Evolutionary conservation across 495 filamentous ascomycete genomes (phyloP).

Genomic region (Penicillium arizonense): DNA sequence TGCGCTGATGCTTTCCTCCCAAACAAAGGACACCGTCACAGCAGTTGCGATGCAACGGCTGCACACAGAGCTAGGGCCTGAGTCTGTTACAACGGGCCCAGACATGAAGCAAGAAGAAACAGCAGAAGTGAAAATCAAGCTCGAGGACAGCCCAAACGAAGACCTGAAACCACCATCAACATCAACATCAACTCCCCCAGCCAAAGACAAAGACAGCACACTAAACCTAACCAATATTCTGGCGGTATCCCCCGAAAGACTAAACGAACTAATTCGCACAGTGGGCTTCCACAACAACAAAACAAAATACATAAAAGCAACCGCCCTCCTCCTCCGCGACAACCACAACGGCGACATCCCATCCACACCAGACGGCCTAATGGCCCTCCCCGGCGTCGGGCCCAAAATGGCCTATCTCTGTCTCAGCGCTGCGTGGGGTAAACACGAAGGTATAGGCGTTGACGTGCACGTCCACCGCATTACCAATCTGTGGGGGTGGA

Average conservation of each 20-base stretch:
- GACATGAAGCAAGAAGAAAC: slow-evolving; percentile 1
- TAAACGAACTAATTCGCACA: slow-evolving; percentile 78
- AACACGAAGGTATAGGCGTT: slow-evolving; percentile 61
- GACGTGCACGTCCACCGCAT: slow-evolving; percentile 81
- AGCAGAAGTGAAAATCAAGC: neutral
- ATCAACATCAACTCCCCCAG: slow-evolving; percentile 16
- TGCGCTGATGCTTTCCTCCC: slow-evolving; percentile 91
- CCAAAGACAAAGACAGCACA: slow-evolving; percentile 38
- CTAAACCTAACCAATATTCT: slow-evolving; percentile 81
- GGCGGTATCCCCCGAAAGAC: slow-evolving; percentile 59
- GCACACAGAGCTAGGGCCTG: slow-evolving; percentile 63
- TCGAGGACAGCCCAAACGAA: slow-evolving; percentile 15
- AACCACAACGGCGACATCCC: slow-evolving; percentile 77
- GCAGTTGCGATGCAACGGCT: slow-evolving; percentile 79
- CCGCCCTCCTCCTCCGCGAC: slow-evolving; percentile 71
- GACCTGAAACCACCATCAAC: slow-evolving; percentile 12
- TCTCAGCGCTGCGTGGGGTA: slow-evolving; percentile 68
- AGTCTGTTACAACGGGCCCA: too few relatives aligned
- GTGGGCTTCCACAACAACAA: slow-evolving; percentile 98
- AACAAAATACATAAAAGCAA: slow-evolving; percentile 81
- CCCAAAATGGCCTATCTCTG: slow-evolving; percentile 98
- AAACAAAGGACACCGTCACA: slow-evolving; percentile 95
- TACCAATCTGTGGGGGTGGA: slow-evolving; percentile 95
- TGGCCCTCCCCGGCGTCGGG: slow-evolving; percentile 83
- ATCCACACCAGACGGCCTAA: slow-evolving; percentile 71